A percentile compares a stretch with the other conserved stretches of the same genome.
These are phyloP conservation scores for Monosporascus ibericus DNA, from an alignment of 2,329 filamentous ascomycete genomes.

Conservation along the genomic window DNA sequence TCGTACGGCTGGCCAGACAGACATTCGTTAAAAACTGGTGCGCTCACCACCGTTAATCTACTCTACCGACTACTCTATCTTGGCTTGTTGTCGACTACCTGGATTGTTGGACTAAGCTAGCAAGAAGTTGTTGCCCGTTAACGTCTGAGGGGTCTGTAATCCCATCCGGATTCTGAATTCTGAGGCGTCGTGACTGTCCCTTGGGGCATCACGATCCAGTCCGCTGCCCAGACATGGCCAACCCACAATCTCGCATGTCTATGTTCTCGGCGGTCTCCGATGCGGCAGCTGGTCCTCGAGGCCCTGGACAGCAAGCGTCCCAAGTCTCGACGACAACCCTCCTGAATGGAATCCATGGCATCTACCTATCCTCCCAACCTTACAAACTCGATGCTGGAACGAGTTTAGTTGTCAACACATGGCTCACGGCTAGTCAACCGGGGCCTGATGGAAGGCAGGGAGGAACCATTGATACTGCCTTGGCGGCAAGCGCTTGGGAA, in stretches of 20 bases:
- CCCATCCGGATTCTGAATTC: not conserved
- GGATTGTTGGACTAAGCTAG: not conserved
- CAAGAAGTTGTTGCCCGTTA: not conserved
- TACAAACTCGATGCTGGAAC: constrained; percentile 85
- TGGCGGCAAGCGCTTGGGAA: constrained; percentile 86
- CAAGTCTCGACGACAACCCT: constrained; percentile 91
- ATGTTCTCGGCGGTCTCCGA: constrained; percentile 64
- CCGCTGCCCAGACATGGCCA: constrained; percentile 44
- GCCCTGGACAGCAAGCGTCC: constrained; percentile 59
- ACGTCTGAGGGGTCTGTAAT: not conserved
- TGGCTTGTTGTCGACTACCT: not conserved
- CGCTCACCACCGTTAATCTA: not conserved
- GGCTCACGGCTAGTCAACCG: constrained; percentile 73
- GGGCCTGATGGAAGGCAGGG: constrained; percentile 64
- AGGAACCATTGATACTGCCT: constrained; percentile 71
- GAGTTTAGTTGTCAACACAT: constrained; percentile 90
- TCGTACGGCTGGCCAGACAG: not conserved
- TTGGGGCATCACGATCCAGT: constrained; percentile 28
- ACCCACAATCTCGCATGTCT: constrained; percentile 50
- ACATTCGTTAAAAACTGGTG: not conserved
- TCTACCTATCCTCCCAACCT: constrained; percentile 76
- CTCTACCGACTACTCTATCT: not conserved
- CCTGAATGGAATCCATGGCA: constrained; percentile 85
- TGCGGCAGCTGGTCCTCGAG: constrained; percentile 50
- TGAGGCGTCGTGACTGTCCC: constrained; percentile 33